These are phyloP conservation scores for Pseudogymnoascus sp. DNA, from an alignment of 2,329 filamentous ascomycete genomes.

Conservation along the genomic window DNA sequence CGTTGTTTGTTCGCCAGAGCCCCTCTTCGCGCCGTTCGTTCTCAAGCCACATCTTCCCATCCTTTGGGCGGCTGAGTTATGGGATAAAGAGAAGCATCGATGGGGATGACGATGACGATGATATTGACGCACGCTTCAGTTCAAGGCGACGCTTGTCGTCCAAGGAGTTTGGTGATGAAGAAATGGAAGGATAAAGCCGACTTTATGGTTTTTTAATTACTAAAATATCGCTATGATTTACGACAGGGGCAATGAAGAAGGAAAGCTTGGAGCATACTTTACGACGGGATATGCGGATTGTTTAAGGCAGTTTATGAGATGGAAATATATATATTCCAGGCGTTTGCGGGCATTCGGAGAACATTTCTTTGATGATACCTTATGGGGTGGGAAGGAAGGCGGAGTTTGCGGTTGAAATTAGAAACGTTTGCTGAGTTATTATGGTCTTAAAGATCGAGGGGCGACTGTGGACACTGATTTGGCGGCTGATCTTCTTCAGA, in stretches of 20 bases:
- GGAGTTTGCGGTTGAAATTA: neutral
- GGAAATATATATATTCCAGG: neutral
- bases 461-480: neutral
- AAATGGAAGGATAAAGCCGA: neutral
- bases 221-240: neutral
- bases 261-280: neutral
- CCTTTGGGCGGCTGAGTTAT: neutral
- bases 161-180: neutral
- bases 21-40: neutral
- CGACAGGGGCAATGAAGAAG: neutral
- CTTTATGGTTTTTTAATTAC: neutral
- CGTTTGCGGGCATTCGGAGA: neutral
- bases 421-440: neutral
- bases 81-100: neutral
- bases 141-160: neutral
- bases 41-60: neutral
- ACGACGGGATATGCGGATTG: neutral
- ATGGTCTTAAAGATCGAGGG: neutral
- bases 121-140: neutral
- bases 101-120: neutral
- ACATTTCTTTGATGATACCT: neutral
- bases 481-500: neutral
- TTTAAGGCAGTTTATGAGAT: neutral
- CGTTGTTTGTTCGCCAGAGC: neutral
- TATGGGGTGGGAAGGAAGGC: neutral